A percentile compares a stretch with the other conserved stretches of the same genome.
phyloP scores from a whole-genome alignment of 805 yeast genomes.

The Saccharomycopsis olivae region DNA sequence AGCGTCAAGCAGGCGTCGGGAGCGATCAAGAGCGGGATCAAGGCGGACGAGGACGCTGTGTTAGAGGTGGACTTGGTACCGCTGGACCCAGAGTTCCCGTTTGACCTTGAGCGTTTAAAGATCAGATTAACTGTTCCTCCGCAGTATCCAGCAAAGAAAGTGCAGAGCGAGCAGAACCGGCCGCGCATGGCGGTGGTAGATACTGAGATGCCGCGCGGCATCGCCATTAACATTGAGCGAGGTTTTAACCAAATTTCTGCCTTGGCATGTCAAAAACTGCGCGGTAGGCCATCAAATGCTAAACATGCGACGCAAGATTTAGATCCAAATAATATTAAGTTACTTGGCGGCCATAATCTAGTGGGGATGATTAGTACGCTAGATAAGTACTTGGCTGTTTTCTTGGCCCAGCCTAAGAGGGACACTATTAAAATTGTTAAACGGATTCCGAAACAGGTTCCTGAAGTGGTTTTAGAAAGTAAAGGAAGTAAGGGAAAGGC shows the following conservation, averaged over 20 bases:
- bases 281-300: too few relatives aligned
- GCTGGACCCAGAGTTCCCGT: conserved; percentile 66
- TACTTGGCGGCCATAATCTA: too few relatives aligned
- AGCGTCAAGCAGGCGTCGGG: too few relatives aligned
- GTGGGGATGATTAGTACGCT: conserved; percentile 43
- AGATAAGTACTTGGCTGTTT: conserved; percentile 47
- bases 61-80: too few relatives aligned
- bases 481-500: conserved; percentile 6
- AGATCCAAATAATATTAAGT: too few relatives aligned
- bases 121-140: conserved; percentile 45
- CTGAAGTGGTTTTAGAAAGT: too few relatives aligned
- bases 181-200: conserved; percentile 51
- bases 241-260: conserved; percentile 44
- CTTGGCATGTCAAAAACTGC: conserved; percentile 22
- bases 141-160: conserved; percentile 35
- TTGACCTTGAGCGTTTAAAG: conserved; percentile 43
- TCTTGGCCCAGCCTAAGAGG: conserved; percentile 47
- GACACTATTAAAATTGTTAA: conserved; percentile 53
- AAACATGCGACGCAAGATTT: conserved; percentile 3
- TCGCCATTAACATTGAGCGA: conserved; percentile 50
- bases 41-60: too few relatives aligned
- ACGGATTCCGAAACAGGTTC: conserved; percentile 2
- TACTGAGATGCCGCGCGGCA: conserved; percentile 62
- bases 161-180: conserved; percentile 18
- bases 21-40: too few relatives aligned